Conservation (phyloP, 2,329 filamentous ascomycete species). For the Alternaria metachromatica region DNA sequence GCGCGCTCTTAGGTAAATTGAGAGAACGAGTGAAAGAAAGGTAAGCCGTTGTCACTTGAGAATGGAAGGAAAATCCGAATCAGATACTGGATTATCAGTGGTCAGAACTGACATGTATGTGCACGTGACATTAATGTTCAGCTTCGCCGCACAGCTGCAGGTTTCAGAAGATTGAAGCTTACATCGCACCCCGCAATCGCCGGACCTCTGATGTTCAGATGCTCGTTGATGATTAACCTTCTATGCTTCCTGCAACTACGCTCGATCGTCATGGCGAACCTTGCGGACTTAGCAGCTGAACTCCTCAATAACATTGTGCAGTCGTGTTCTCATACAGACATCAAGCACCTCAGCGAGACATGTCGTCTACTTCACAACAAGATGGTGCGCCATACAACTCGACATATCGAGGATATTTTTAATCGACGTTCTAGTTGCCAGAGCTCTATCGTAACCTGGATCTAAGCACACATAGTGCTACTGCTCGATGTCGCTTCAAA, state of each 20-base stretch:
- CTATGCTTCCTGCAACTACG: too few species aligned
- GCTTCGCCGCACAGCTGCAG: not conserved
- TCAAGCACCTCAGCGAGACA: not conserved
- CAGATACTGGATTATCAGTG: not conserved
- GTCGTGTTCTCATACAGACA: not conserved
- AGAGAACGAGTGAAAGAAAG: not conserved
- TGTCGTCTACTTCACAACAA: not conserved
- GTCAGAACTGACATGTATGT: not conserved
- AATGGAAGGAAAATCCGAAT: too few species aligned
- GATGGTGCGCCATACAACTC: too few species aligned
- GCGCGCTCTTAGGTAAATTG: not conserved
- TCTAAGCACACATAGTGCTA: too few species aligned
- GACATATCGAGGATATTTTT: too few species aligned
- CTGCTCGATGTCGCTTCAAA: too few species aligned
- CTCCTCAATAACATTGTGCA: not conserved
- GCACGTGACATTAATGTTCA: not conserved
- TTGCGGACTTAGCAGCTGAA: not conserved
- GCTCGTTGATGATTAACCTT: too few species aligned
- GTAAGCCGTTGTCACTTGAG: accelerated
- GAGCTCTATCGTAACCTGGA: too few species aligned
- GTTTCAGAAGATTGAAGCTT: not conserved
- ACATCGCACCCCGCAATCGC: not conserved
- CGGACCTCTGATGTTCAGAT: too few species aligned
- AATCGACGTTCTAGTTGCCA: too few species aligned
- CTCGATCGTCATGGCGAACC: not conserved